Conservation (phyloP, 768 basidiomycete species). For the Rhodotorula paludigena region DNA sequence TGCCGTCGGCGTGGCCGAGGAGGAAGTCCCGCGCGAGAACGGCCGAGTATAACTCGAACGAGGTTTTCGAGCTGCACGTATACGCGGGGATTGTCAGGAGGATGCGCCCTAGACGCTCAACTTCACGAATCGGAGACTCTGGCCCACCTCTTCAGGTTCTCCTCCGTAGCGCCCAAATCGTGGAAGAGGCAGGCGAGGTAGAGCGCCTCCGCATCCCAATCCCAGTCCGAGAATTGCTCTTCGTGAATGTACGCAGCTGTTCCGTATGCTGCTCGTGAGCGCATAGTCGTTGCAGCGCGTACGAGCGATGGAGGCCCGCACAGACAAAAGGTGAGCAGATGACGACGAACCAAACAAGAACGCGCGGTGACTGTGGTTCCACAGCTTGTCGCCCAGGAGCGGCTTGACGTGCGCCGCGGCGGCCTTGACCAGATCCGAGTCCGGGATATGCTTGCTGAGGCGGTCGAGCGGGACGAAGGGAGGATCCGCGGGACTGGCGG, state of each 20-base stretch:
- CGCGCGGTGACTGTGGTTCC: slow-evolving; percentile 55
- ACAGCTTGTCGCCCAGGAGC: slow-evolving; percentile 52
- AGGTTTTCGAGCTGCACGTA: slow-evolving; percentile 54
- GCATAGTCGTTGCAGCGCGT: no score
- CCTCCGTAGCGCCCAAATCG: slow-evolving; percentile 54
- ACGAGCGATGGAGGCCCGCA: no score
- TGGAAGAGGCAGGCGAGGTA: slow-evolving; percentile 56
- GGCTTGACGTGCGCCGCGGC: slow-evolving; percentile 52
- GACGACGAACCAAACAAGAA: slow-evolving; percentile 53
- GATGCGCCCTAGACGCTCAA: not conserved
- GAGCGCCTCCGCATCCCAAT: slow-evolving; percentile 55
- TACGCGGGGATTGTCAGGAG: not conserved
- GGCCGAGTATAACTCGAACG: slow-evolving; percentile 58
- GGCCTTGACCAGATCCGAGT: slow-evolving; percentile 49
- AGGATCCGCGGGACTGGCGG: slow-evolving; percentile 52
- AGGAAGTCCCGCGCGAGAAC: slow-evolving; percentile 56
- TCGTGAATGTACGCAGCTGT: slow-evolving; percentile 54
- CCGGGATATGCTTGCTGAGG: slow-evolving; percentile 52
- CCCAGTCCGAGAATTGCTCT: slow-evolving; percentile 54
- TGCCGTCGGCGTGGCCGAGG: slow-evolving; percentile 42
- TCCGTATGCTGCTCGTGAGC: no score
- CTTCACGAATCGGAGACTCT: no score
- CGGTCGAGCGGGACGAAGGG: slow-evolving; percentile 52
- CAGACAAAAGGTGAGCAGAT: no score
- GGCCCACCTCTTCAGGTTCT: slow-evolving; percentile 15